Conservation (phyloP, 192 early-diverging fungal species). For the Paraglomus brasilianum region DNA sequence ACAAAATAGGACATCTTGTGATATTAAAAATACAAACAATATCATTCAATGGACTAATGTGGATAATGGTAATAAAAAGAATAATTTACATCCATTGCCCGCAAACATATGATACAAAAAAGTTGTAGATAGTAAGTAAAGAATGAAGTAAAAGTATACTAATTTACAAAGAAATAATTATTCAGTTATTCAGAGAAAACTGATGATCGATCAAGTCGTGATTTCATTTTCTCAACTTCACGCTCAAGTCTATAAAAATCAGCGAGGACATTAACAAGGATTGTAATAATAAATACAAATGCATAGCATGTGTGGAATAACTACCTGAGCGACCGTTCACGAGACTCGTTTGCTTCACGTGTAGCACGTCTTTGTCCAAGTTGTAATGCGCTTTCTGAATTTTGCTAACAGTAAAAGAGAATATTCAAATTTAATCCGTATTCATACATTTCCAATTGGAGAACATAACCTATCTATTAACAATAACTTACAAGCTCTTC, state of each 20-base stretch:
- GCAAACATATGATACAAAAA: too few species aligned
- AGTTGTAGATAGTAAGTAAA: too few species aligned
- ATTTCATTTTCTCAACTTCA: conserved; percentile 42
- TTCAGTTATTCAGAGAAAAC: too few species aligned
- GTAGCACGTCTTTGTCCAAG: conserved; percentile 37
- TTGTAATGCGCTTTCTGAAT: conserved; percentile 36
- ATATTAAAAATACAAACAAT: too few species aligned
- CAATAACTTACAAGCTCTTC: conserved; percentile 60
- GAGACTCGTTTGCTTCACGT: conserved; percentile 38
- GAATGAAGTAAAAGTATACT: too few species aligned
- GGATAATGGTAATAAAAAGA: too few species aligned
- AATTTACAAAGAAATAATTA: too few species aligned
- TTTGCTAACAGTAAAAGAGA: conserved; percentile 34
- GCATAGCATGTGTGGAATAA: background rate
- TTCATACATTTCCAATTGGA: background rate
- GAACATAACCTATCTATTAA: background rate
- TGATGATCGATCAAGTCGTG: conserved; percentile 26
- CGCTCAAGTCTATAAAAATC: conserved; percentile 34
- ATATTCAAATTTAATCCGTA: background rate
- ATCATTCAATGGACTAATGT: too few species aligned
- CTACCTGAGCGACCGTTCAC: conserved; percentile 39
- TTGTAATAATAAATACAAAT: background rate
- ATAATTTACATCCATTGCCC: too few species aligned
- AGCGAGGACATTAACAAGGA: background rate
- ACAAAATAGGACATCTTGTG: too few species aligned